Percentiles rank a stretch among this genome's conserved stretches.
Evolutionary conservation across 345 rosid genomes (phyloP).

Genomic region (Noccaea bulbosa): DNA sequence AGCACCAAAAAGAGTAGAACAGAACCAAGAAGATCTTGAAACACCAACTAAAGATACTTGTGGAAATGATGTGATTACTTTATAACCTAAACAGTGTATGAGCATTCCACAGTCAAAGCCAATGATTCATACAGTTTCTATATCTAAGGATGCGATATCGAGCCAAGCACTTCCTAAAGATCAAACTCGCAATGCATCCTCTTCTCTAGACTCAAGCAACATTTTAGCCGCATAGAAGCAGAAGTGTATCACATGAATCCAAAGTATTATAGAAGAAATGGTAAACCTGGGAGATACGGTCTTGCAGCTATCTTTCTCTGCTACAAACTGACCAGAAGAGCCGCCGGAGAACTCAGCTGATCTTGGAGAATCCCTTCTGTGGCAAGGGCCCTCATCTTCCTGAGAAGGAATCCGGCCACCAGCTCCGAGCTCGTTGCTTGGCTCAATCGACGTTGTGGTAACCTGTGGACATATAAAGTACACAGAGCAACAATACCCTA

Average conservation of each 20-base stretch:
- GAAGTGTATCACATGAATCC: background rate
- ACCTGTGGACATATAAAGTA: conserved; percentile 44
- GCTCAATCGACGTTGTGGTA: conserved; percentile 54
- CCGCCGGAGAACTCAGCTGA: conserved; percentile 52
- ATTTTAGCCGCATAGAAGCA: background rate
- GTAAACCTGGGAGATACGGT: conserved; percentile 58
- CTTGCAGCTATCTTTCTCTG: conserved; percentile 51
- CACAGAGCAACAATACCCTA: background rate
- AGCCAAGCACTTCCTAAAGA: background rate
- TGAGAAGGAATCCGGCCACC: conserved; percentile 39
- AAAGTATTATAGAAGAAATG: background rate
- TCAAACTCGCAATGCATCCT: background rate
- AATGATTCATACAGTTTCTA: background rate
- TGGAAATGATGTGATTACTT: background rate
- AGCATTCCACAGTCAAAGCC: background rate
- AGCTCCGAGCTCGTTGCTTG: conserved; percentile 52
- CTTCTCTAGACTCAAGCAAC: background rate
- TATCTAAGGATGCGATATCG: background rate
- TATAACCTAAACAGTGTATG: conserved; percentile 4
- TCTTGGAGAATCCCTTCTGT: conserved; percentile 54
- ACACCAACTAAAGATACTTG: background rate
- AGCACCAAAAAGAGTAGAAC: background rate
- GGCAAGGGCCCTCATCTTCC: conserved; percentile 51
- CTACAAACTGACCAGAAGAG: conserved; percentile 35
- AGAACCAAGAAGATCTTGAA: background rate